phyloP scores from a whole-genome alignment of 306 rosid species.

The Vigna hirtella region DNA sequence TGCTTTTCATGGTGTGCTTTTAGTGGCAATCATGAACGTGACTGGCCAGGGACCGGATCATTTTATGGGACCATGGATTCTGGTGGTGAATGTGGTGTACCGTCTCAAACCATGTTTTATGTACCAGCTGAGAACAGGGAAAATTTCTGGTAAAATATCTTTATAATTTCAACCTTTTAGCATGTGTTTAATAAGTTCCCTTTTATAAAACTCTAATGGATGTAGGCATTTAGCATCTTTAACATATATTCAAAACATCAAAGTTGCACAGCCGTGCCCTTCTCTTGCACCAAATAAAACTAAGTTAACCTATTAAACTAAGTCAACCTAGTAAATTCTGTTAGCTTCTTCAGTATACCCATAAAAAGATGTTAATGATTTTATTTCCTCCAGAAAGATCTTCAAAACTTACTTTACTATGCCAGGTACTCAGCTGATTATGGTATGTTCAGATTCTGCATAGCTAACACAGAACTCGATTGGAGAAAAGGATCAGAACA shows the following conservation, averaged over 20 bases:
- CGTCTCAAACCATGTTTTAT: slow-evolving; percentile 85
- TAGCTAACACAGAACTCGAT: slow-evolving; percentile 92
- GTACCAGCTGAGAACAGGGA: slow-evolving; percentile 91
- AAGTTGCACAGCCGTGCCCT: slow-evolving; percentile 23
- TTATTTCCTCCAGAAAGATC: slow-evolving; percentile 12
- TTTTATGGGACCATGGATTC: slow-evolving; percentile 84
- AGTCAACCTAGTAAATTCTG: not conserved
- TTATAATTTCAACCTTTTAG: slow-evolving; percentile 14
- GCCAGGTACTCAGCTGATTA: slow-evolving; percentile 81
- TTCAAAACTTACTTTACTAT: slow-evolving; percentile 28
- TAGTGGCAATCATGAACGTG: slow-evolving; percentile 98
- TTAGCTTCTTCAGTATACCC: slow-evolving; percentile 1
- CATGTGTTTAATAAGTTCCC: slow-evolving; percentile 24
- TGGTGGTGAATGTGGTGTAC: slow-evolving; percentile 97
- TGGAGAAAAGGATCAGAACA: slow-evolving; percentile 96
- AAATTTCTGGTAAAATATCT: slow-evolving; percentile 71
- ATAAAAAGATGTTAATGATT: not conserved
- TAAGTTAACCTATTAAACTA: not conserved
- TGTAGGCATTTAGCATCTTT: slow-evolving; percentile 15
- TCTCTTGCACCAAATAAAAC: slow-evolving; percentile 15
- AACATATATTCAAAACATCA: slow-evolving; percentile 36
- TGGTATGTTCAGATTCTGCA: slow-evolving; percentile 95
- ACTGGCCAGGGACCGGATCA: slow-evolving; percentile 92
- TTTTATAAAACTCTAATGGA: slow-evolving; percentile 1
- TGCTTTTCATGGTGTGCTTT: slow-evolving; percentile 40